phyloP scores from a whole-genome alignment of 768 basidiomycete genomes.

The Tricholoma saponaceum region DNA sequence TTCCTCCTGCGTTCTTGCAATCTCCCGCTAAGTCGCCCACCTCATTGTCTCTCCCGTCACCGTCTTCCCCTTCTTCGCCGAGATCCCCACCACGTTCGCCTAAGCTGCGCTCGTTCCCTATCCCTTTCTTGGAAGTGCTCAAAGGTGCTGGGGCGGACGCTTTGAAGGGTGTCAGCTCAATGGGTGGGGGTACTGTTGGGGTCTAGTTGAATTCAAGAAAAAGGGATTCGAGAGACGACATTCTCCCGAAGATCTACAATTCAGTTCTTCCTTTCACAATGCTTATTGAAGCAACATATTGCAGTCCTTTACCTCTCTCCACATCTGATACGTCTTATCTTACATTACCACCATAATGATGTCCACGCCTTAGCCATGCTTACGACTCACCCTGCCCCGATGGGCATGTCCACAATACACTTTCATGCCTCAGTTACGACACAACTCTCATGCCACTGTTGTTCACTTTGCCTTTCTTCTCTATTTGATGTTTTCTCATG shows the following conservation, averaged over 20 bases:
- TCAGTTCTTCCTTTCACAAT: background rate
- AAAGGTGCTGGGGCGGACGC: conserved; percentile 2
- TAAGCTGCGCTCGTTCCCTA: background rate
- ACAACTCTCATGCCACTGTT: background rate
- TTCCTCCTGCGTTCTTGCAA: background rate
- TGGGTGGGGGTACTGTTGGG: conserved; percentile 2
- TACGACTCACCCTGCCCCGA: background rate
- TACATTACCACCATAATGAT: background rate
- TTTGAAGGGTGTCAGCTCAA: conserved; percentile 4
- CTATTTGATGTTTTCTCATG: too few relatives aligned
- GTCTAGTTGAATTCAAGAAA: background rate
- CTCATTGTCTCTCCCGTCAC: background rate
- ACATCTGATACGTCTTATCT: background rate
- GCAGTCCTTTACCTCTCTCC: background rate
- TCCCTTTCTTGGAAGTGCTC: conserved; percentile 2
- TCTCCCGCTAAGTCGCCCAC: background rate
- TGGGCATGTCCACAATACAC: background rate
- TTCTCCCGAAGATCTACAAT: background rate
- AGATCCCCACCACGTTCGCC: background rate
- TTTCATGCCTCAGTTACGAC: background rate
- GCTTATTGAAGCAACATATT: background rate
- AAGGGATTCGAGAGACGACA: background rate
- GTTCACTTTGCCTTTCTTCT: too few relatives aligned
- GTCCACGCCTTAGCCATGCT: background rate
- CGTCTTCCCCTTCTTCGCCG: background rate